phyloP scores from a whole-genome alignment of 345 rosid genomes.

The Ceriops zippeliana region DNA sequence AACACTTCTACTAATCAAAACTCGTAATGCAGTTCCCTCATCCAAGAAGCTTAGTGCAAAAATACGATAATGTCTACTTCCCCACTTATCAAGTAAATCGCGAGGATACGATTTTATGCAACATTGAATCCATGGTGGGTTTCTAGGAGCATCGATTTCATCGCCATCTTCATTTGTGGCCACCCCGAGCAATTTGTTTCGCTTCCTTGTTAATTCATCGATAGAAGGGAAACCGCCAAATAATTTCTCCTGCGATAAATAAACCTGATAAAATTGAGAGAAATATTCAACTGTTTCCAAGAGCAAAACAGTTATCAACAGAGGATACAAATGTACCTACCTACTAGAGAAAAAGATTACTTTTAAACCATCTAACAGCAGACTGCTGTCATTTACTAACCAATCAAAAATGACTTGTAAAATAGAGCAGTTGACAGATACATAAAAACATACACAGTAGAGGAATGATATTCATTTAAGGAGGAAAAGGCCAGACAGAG shows the following conservation, averaged over 20 bases:
- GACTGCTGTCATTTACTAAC: too few species aligned
- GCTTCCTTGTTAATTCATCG: constrained; percentile 38
- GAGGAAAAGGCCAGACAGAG: too few species aligned
- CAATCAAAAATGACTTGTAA: too few species aligned
- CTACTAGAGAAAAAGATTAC: too few species aligned
- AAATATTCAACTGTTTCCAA: neutral
- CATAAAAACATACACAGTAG: too few species aligned
- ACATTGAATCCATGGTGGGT: constrained; percentile 80
- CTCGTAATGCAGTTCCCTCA: neutral
- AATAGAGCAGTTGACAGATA: too few species aligned
- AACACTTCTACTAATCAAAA: too few species aligned
- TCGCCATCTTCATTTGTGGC: constrained; percentile 22
- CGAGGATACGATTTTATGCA: constrained; percentile 56
- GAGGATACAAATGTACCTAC: neutral
- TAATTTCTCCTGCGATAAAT: constrained; percentile 41
- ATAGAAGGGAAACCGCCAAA: constrained; percentile 42
- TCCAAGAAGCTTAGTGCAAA: constrained; percentile 38
- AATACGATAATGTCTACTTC: constrained; percentile 49
- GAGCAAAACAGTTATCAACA: neutral
- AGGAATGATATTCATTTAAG: too few species aligned
- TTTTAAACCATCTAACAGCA: too few species aligned
- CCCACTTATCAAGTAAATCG: constrained; percentile 45
- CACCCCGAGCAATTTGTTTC: constrained; percentile 59
- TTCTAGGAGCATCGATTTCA: constrained; percentile 40
- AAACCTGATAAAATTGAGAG: constrained; percentile 8